Conservation (phyloP, 768 basidiomycete genomes). For the Suillus ampliporus region DNA sequence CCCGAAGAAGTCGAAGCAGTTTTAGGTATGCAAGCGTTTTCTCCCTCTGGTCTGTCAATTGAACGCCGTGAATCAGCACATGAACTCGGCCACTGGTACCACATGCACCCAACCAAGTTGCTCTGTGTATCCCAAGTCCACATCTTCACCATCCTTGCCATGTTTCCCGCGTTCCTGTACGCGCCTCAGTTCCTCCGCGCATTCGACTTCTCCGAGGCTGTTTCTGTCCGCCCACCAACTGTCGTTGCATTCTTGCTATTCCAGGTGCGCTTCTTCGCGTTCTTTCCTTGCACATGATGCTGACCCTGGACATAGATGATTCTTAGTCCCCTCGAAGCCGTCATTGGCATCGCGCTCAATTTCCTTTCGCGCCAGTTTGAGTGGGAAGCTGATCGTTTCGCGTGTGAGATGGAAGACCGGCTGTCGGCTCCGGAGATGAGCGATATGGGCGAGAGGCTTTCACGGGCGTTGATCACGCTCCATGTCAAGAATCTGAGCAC, state of each 20-base stretch:
- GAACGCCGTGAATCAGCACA: constrained; percentile 58
- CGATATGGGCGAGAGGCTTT: constrained; percentile 87
- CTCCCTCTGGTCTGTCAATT: neutral
- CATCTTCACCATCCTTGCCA: constrained; percentile 82
- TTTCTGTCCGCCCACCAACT: constrained; percentile 74
- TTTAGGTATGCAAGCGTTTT: constrained; percentile 50
- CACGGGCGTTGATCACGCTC: constrained; percentile 79
- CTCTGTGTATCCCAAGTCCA: constrained; percentile 86
- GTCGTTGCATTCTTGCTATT: constrained; percentile 88
- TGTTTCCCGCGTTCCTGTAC: constrained; percentile 90
- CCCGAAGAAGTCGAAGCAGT: constrained; percentile 96
- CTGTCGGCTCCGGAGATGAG: constrained; percentile 58
- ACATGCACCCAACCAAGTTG: constrained; percentile 89
- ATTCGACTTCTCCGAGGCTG: constrained; percentile 76
- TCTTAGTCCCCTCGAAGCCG: constrained; percentile 76
- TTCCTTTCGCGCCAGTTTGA: constrained; percentile 86
- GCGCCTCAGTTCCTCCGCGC: constrained; percentile 79
- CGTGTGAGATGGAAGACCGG: constrained; percentile 68
- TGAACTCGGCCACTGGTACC: constrained; percentile 97
- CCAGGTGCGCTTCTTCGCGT: constrained; percentile 50
- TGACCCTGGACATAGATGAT: constrained; percentile 60
- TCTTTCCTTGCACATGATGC: neutral
- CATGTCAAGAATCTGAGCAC: constrained; percentile 94
- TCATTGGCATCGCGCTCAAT: constrained; percentile 78
- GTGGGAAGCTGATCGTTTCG: constrained; percentile 91